These are phyloP conservation scores for Fusarium cicatricum DNA, from an alignment of 2,329 filamentous ascomycete species.

Conservation along the genomic window DNA sequence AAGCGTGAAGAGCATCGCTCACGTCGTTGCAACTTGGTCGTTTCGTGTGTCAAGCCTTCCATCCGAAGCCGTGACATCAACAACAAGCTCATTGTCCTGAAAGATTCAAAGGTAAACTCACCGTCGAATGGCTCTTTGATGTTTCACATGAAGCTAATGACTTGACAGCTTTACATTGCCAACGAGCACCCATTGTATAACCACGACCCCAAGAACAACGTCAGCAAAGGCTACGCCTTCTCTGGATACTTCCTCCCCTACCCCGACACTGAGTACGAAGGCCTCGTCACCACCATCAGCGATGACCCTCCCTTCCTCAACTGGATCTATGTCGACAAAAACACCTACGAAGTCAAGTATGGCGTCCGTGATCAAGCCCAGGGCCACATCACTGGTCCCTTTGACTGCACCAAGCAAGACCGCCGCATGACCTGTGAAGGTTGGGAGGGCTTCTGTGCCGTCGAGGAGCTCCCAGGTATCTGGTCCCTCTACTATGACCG, in stretches of 20 bases:
- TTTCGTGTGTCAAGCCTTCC: conserved; percentile 57
- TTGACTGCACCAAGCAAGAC: conserved; percentile 62
- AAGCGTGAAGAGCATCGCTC: conserved; percentile 57
- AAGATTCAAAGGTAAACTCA: conserved; percentile 49
- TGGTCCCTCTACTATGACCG: conserved; percentile 59
- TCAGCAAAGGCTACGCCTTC: conserved; percentile 62
- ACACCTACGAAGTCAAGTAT: conserved; percentile 57
- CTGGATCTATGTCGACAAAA: conserved; percentile 58
- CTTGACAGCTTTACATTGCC: conserved; percentile 41
- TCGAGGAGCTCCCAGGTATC: conserved; percentile 51
- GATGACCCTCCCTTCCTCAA: conserved; percentile 60
- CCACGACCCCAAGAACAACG: conserved; percentile 46
- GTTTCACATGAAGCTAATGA: background rate
- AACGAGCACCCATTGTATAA: conserved; percentile 41
- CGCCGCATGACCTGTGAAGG: conserved; percentile 57
- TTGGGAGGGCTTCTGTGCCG: conserved; percentile 60
- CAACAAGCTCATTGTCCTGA: conserved; percentile 55
- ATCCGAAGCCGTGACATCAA: conserved; percentile 54
- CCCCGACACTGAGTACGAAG: conserved; percentile 58
- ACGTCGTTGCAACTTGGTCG: conserved; percentile 57
- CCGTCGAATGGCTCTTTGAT: background rate
- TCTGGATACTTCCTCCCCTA: conserved; percentile 66
- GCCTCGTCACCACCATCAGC: conserved; percentile 58
- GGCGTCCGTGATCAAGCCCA: conserved; percentile 54
- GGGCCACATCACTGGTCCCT: conserved; percentile 55